These are phyloP conservation scores for Solanum lignicaule DNA, from an alignment of 257 asterid genomes.

Conservation along the genomic window DNA sequence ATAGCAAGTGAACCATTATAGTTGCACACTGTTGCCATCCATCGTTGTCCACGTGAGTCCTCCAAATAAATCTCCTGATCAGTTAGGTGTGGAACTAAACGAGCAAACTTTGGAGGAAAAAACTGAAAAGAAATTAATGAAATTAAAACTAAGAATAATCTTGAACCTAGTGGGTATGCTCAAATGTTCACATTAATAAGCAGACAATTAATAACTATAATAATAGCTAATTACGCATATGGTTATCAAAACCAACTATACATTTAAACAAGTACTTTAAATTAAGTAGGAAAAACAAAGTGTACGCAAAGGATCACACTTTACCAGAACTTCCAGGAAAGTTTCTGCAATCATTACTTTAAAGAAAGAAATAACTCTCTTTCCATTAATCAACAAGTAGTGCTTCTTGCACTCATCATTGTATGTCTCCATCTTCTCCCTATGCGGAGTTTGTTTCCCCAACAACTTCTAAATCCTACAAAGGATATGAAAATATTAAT, in stretches of 20 bases:
- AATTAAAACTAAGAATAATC: background rate
- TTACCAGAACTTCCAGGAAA: background rate
- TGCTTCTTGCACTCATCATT: background rate
- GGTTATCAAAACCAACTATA: background rate
- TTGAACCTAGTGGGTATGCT: background rate
- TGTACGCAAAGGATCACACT: background rate
- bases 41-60: background rate
- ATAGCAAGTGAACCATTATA: background rate
- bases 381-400: constrained; percentile 2
- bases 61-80: background rate
- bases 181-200: background rate
- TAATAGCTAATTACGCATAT: background rate
- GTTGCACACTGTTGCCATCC: background rate
- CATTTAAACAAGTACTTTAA: background rate
- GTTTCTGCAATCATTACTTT: background rate
- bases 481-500: background rate
- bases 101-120: background rate
- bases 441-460: background rate
- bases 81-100: background rate
- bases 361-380: constrained; percentile 7
- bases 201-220: background rate
- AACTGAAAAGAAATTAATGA: background rate
- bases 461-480: background rate
- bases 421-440: background rate
- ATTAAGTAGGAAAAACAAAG: background rate